Percentiles rank a stretch among this genome's conserved stretches.
Evolutionary conservation across 371 early-diverging fungal genomes (phyloP).

Genomic region (Mortierella sp.): DNA sequence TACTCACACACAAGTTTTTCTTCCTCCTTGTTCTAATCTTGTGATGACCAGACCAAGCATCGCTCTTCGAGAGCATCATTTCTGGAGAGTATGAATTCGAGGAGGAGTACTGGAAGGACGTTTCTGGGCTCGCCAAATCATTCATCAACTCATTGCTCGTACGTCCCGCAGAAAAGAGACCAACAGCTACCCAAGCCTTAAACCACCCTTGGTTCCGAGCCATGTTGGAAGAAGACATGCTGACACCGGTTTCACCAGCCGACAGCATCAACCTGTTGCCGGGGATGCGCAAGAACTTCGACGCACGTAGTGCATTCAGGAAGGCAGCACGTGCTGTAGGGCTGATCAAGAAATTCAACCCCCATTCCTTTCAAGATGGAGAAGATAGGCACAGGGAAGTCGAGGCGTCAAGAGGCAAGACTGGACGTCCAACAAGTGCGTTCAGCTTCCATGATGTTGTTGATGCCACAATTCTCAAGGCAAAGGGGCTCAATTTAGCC

Average conservation of each 20-base stretch:
- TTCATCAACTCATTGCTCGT: constrained; percentile 78
- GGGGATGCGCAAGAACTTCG: constrained; percentile 82
- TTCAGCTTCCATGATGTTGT: constrained; percentile 51
- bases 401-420: constrained; percentile 11
- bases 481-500: constrained; percentile 31
- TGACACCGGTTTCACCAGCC: constrained; percentile 46
- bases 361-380: constrained; percentile 20
- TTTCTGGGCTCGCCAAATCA: constrained; percentile 72
- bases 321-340: constrained; percentile 66
- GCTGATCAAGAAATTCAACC: constrained; percentile 38
- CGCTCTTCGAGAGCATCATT: constrained; percentile 69
- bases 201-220: constrained; percentile 75
- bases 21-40: neutral
- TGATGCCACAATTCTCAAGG: constrained; percentile 25
- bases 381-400: constrained; percentile 17
- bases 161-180: constrained; percentile 71
- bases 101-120: constrained; percentile 79
- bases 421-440: constrained; percentile 28
- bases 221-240: constrained; percentile 50
- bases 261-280: constrained; percentile 71
- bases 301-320: constrained; percentile 78
- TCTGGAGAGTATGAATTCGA: constrained; percentile 78
- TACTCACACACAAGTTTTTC: constrained; percentile 2
- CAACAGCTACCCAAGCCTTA: constrained; percentile 77
- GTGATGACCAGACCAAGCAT: constrained; percentile 56